Evolutionary conservation across 2,329 filamentous ascomycete species (phyloP), one percentile per base, ranked within the genome.

Genomic region (Zymoseptoria ardabiliae): DNA sequence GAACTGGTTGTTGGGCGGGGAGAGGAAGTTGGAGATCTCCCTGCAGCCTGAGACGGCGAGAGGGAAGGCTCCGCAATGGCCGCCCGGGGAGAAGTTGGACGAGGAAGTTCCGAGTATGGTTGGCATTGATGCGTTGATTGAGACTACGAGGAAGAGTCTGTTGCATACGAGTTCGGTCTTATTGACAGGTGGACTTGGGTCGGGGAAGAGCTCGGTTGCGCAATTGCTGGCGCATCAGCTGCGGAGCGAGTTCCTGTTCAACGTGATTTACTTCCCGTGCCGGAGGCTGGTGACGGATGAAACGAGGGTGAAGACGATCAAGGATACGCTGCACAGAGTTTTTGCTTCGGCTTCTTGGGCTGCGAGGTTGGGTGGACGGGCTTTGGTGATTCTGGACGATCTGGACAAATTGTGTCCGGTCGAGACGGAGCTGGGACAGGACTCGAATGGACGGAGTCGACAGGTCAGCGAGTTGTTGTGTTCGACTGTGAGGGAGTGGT

Each of bases 331-430:
- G 4, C 87, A 84, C 55, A 84, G 91, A 17, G 75, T 96, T 1
- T 97, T 99, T 72, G 91, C 94, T 79, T 83, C 85, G 20, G 94
- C 94, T 2, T 88, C 89, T 50, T 99, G 94, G 94, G 91, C 90
- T 45, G 90, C 93, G 41, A 83, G 93, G 61, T 81, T 94, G 0
- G 92, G 91, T 21, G 94, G 94, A 4, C 87, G 85, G 63, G 84
- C 92, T 0, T 73, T 97, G 2, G 89, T 99, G 20, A 85, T 99
- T 54, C 79, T 99, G 1, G 94, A 99, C 70, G 94, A 99, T 69
- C 77, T 99, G 6, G 94, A 99, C 74, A 91, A 90, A 69, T 80
- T 99, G 1, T 97, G 93, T 70, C 93, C 94, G 0, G 88, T 87
- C 0, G 95, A 99, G 75, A 97, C 92, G 0, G 94, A 99, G 72